Percentiles rank a stretch among this genome's conserved stretches.
Conservation (phyloP, 306 rosid genomes). For the Trichosanthes truncata region DNA sequence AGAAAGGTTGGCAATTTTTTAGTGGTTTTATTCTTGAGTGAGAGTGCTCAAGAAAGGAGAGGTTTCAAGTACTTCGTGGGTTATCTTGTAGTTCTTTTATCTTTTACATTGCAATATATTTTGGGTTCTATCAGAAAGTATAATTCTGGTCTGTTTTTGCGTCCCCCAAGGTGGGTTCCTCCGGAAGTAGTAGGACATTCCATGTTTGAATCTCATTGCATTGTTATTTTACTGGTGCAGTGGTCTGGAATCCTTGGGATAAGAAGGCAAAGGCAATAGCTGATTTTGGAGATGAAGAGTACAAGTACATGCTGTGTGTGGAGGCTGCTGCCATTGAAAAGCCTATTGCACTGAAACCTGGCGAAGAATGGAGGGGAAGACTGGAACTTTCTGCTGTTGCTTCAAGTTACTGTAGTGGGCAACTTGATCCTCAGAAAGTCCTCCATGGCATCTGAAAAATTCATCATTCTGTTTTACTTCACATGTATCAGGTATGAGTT, state of each 20-base stretch:
- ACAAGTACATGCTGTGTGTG: constrained; percentile 88
- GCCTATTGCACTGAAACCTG: constrained; percentile 81
- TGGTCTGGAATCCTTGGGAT: constrained; percentile 99
- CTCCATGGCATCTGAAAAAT: constrained; percentile 46
- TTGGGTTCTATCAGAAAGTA: too few relatives aligned
- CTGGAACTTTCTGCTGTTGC: constrained; percentile 92
- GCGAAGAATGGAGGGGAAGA: constrained; percentile 98
- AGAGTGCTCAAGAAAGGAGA: too few relatives aligned
- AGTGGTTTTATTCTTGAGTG: too few relatives aligned
- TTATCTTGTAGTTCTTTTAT: too few relatives aligned
- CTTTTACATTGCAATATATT: too few relatives aligned
- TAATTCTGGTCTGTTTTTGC: not conserved
- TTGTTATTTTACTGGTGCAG: constrained; percentile 24
- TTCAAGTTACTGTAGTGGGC: constrained; percentile 96
- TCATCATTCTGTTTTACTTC: constrained; percentile 29
- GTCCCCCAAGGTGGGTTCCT: not conserved
- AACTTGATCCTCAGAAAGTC: constrained; percentile 86
- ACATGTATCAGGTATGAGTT: constrained; percentile 56
- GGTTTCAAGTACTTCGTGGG: too few relatives aligned
- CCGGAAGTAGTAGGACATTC: not conserved
- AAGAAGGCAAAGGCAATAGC: constrained; percentile 91
- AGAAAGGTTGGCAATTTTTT: too few relatives aligned
- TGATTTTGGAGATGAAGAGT: constrained; percentile 97
- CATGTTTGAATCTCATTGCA: not conserved
- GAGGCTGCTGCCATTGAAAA: constrained; percentile 87